Evolutionary conservation across 768 basidiomycete genomes (phyloP).

Genomic region (Suillus bovinus): DNA sequence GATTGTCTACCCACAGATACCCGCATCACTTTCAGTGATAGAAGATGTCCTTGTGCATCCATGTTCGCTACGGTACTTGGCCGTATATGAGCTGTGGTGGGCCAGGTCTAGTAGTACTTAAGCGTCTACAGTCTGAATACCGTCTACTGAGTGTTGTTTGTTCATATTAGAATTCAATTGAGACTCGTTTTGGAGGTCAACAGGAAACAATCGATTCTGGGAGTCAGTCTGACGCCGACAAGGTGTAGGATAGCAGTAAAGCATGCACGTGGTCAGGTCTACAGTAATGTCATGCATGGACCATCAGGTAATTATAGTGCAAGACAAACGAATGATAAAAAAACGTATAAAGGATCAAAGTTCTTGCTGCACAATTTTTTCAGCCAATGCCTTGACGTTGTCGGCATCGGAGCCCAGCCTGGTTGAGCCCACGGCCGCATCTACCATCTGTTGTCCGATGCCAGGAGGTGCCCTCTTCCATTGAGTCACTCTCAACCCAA

Average conservation of each 20-base stretch:
- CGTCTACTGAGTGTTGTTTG: constrained; percentile 20
- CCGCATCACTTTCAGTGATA: constrained; percentile 87
- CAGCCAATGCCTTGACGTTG: constrained; percentile 40
- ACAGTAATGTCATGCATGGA: not conserved
- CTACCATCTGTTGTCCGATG: constrained; percentile 42
- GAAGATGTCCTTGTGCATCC: constrained; percentile 62
- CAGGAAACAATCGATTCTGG: no score
- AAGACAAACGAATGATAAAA: not conserved
- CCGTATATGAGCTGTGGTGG: not conserved
- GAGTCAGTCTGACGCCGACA: no score
- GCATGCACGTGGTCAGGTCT: not conserved
- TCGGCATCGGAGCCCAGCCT: constrained; percentile 28
- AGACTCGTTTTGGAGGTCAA: no score
- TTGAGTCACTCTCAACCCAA: constrained; percentile 79
- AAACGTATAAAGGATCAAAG: constrained; percentile 7
- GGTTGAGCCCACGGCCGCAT: constrained; percentile 36
- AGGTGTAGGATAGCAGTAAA: not conserved
- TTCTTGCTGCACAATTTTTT: constrained; percentile 41
- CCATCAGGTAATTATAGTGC: not conserved
- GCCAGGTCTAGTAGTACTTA: not conserved
- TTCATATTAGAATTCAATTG: constrained; percentile 22
- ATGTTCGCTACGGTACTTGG: constrained; percentile 17
- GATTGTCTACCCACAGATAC: constrained; percentile 64
- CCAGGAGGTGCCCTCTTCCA: constrained; percentile 71
- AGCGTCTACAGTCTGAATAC: not conserved